Evolutionary conservation across 139 green algal genomes (phyloP).

Genomic region (Coelastrella sp.): DNA sequence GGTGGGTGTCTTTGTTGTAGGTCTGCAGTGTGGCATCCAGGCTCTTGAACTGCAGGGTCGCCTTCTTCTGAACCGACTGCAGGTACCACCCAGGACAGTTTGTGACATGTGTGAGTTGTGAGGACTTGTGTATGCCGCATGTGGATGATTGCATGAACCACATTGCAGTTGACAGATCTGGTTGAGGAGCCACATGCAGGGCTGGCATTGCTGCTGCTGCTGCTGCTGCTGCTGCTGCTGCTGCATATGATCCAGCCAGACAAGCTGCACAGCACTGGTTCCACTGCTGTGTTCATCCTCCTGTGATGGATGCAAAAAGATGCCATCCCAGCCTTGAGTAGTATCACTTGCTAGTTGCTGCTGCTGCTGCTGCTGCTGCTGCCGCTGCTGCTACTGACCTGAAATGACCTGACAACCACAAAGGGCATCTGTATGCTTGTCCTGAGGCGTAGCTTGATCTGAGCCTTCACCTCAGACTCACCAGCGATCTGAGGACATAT

Average conservation of each 20-base stretch:
- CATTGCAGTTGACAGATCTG: too few species aligned
- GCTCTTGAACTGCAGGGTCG: conserved; percentile 84
- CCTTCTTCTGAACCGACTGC: conserved; percentile 76
- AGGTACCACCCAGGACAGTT: not conserved
- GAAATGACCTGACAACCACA: conserved; percentile 88
- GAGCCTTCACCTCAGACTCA: conserved; percentile 95
- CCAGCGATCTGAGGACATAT: conserved; percentile 75
- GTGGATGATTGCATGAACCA: not conserved
- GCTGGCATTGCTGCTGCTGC: not conserved
- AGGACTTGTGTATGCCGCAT: not conserved
- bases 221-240: not conserved
- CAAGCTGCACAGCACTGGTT: not conserved
- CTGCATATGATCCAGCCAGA: too few species aligned
- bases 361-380: not conserved
- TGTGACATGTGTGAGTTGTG: too few species aligned
- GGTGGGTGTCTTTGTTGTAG: conserved; percentile 75
- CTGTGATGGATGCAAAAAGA: too few species aligned
- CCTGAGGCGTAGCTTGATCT: conserved; percentile 95
- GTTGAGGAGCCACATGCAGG: not conserved
- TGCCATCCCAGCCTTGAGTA: not conserved
- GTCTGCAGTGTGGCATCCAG: conserved; percentile 84
- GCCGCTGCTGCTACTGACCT: conserved; percentile 60
- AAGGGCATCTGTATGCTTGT: conserved; percentile 74
- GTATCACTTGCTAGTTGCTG: not conserved
- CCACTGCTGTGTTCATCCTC: too few species aligned